These are phyloP conservation scores for Jasminum sambac DNA, from an alignment of 257 asterid species.

Conservation along the genomic window DNA sequence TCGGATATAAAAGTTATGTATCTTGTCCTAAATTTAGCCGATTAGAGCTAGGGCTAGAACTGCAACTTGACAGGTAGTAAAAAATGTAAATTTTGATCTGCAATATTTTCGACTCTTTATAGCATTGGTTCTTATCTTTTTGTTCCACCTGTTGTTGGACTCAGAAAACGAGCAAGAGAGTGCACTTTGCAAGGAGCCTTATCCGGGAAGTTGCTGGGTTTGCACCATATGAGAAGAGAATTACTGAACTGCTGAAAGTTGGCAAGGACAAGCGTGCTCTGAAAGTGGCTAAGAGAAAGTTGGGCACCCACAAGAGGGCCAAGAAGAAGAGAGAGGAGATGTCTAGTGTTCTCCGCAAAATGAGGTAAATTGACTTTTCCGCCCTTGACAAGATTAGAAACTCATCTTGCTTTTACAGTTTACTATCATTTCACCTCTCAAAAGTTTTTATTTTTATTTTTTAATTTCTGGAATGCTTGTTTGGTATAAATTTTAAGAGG, in stretches of 20 bases:
- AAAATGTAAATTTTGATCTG: background rate
- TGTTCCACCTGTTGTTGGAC: background rate
- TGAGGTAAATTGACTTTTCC: conserved; percentile 44
- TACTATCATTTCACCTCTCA: background rate
- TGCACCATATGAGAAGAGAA: conserved; percentile 80
- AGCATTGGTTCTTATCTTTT: background rate
- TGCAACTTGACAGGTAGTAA: background rate
- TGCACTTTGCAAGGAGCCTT: conserved; percentile 62
- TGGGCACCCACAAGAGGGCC: conserved; percentile 87
- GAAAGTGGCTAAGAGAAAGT: conserved; percentile 75
- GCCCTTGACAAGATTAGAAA: background rate
- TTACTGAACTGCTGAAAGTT: conserved; percentile 75
- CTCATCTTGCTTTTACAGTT: background rate
- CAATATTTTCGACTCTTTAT: background rate
- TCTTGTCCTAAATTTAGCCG: background rate
- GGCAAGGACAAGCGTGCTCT: conserved; percentile 77
- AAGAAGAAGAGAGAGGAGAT: conserved; percentile 88
- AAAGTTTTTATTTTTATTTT: background rate
- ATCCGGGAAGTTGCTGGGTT: conserved; percentile 78
- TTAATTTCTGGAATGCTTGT: no score
- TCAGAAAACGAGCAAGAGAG: conserved; percentile 76
- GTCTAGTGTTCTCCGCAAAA: conserved; percentile 72
- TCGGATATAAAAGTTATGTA: background rate
- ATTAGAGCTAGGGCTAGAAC: background rate
- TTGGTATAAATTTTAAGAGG: no score